Conservation (phyloP, 2,329 filamentous ascomycete genomes). For the Monilinia aucupariae region DNA sequence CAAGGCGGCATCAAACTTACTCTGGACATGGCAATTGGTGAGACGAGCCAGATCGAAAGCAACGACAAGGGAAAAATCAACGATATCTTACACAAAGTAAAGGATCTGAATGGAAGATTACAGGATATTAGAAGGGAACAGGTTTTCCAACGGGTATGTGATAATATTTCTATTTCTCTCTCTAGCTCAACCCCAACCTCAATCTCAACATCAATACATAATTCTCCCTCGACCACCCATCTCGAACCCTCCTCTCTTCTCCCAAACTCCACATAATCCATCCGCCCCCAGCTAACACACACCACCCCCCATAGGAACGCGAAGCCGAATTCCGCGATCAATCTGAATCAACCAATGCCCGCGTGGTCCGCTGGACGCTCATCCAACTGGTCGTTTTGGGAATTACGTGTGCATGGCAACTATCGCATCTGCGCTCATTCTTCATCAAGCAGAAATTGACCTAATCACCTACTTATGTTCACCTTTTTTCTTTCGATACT, state of each 20-base stretch:
- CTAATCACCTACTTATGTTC: slow-evolving; percentile 44
- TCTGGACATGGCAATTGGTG: slow-evolving; percentile 88
- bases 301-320: slow-evolving; percentile 78
- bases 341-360: slow-evolving; percentile 85
- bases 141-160: slow-evolving; percentile 81
- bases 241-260: not conserved
- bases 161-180: not conserved
- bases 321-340: slow-evolving; percentile 98
- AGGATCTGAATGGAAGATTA: slow-evolving; percentile 81
- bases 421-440: slow-evolving; percentile 91
- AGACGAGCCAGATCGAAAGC: slow-evolving; percentile 89
- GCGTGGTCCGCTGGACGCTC: slow-evolving; percentile 89
- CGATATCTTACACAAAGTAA: slow-evolving; percentile 81
- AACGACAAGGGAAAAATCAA: slow-evolving; percentile 89
- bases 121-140: slow-evolving; percentile 90
- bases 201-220: not conserved
- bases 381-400: slow-evolving; percentile 82
- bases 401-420: slow-evolving; percentile 90
- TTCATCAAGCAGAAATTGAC: slow-evolving; percentile 99
- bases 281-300: not conserved
- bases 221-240: not conserved
- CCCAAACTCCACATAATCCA: no score
- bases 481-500: not conserved
- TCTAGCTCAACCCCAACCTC: not conserved
- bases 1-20: slow-evolving; percentile 77